Percentiles rank a stretch among this genome's conserved stretches.
Conservation (phyloP, 805 yeast species). For the Teunomyces gatunensis region DNA sequence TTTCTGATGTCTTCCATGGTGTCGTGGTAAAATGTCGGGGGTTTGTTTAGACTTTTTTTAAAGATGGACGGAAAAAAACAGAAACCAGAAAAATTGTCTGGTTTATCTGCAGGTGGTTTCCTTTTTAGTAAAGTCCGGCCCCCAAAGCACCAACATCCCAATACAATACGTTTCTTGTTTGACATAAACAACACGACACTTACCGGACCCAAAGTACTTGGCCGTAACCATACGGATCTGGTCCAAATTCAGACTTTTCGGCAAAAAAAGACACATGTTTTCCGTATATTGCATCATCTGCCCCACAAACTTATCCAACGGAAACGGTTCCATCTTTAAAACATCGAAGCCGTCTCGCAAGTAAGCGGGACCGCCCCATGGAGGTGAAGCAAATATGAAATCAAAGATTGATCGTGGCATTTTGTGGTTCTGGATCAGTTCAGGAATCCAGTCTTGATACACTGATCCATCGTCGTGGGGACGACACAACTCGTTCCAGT, state of each 20-base stretch:
- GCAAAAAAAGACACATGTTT: constrained; percentile 61
- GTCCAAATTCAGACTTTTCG: constrained; percentile 53
- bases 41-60: constrained; percentile 8
- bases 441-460: constrained; percentile 33
- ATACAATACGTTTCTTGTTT: constrained; percentile 42
- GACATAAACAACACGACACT: constrained; percentile 46
- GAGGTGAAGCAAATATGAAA: constrained; percentile 73
- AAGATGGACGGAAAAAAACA: no score
- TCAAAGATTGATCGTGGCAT: constrained; percentile 36
- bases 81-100: background rate
- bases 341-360: constrained; percentile 45
- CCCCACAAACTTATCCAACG: constrained; percentile 43
- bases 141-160: constrained; percentile 63
- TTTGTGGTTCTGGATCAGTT: constrained; percentile 10
- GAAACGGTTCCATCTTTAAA: constrained; percentile 44
- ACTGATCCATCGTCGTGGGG: constrained; percentile 13
- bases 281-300: constrained; percentile 40
- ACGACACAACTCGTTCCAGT: constrained; percentile 42
- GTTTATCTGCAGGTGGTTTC: background rate
- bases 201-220: constrained; percentile 44
- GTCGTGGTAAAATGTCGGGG: constrained; percentile 11
- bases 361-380: constrained; percentile 84
- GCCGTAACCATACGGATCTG: constrained; percentile 51
- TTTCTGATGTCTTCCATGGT: constrained; percentile 5
- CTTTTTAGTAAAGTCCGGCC: constrained; percentile 22